These are phyloP conservation scores for Thelonectria rubi DNA, from an alignment of 2,329 filamentous ascomycete genomes.

Conservation along the genomic window DNA sequence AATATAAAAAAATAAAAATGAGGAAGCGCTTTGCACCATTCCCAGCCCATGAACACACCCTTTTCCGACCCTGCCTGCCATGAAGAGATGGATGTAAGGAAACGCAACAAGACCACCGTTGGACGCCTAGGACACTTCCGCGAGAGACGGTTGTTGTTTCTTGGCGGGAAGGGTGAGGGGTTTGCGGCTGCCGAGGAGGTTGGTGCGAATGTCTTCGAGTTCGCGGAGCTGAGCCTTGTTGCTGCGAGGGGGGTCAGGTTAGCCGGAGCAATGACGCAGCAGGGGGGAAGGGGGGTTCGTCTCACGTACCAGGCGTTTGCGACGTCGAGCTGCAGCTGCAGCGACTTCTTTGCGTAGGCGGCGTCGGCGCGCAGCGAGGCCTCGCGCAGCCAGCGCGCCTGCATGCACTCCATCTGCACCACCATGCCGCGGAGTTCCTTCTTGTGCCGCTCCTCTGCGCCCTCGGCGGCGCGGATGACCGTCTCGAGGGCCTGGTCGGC, in stretches of 20 bases:
- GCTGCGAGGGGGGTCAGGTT: constrained; percentile 58
- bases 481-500: constrained; percentile 65
- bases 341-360: constrained; percentile 86
- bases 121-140: constrained; percentile 30
- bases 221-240: constrained; percentile 92
- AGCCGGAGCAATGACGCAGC: constrained; percentile 13
- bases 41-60: neutral
- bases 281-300: constrained; percentile 11
- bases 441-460: constrained; percentile 73
- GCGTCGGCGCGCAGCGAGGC: constrained; percentile 81
- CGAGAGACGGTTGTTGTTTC: constrained; percentile 18
- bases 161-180: constrained; percentile 45
- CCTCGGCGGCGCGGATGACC: constrained; percentile 65
- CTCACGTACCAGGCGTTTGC: constrained; percentile 87
- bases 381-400: constrained; percentile 82
- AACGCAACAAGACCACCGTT: constrained; percentile 22
- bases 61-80: no score
- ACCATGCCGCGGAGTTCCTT: constrained; percentile 83
- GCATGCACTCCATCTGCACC: constrained; percentile 91
- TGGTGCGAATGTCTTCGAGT: constrained; percentile 77
- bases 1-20: neutral
- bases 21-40: neutral
- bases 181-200: constrained; percentile 52
- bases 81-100: neutral
- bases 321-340: constrained; percentile 81